Percentiles rank a stretch among this genome's conserved stretches.
Conservation (phyloP, 306 rosid genomes). For the Quercus dentata region DNA sequence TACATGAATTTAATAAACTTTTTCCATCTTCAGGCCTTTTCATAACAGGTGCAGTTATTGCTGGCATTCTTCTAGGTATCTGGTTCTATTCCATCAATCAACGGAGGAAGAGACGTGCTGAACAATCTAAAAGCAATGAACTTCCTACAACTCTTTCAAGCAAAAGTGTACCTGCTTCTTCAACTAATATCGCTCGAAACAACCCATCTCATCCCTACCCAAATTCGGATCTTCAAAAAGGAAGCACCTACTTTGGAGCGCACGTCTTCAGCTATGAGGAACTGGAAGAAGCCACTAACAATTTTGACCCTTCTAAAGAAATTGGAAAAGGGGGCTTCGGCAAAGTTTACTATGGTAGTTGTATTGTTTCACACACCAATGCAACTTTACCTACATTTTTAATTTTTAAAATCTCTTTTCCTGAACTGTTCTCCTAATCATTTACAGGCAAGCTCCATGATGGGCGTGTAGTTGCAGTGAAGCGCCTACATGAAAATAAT, state of each 20-base stretch:
- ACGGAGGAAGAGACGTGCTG: slow-evolving; percentile 41
- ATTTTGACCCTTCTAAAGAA: slow-evolving; percentile 63
- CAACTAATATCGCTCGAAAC: slow-evolving; percentile 42
- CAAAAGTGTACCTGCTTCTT: slow-evolving; percentile 29
- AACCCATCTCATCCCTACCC: slow-evolving; percentile 55
- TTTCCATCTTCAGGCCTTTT: slow-evolving; percentile 43
- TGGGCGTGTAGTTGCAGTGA: slow-evolving; percentile 89
- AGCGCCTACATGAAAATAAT: slow-evolving; percentile 75
- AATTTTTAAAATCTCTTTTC: not conserved
- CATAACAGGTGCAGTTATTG: slow-evolving; percentile 42
- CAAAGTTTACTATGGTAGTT: slow-evolving; percentile 82
- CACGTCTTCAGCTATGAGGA: slow-evolving; percentile 68
- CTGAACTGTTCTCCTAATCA: slow-evolving; percentile 13
- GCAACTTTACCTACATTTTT: not conserved
- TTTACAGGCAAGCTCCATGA: slow-evolving; percentile 67
- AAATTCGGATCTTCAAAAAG: slow-evolving; percentile 34
- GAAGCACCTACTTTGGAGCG: slow-evolving; percentile 65
- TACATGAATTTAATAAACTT: not conserved
- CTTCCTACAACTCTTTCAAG: slow-evolving; percentile 46
- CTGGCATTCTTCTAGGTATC: slow-evolving; percentile 33
- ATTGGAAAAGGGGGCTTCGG: slow-evolving; percentile 98
- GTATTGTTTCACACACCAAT: not conserved
- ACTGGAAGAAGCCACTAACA: slow-evolving; percentile 68
- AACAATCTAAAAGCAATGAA: slow-evolving; percentile 35
- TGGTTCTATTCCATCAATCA: slow-evolving; percentile 11